Evolutionary conservation across 2,329 filamentous ascomycete species (phyloP).

Genomic region (Botrytis deweyae): DNA sequence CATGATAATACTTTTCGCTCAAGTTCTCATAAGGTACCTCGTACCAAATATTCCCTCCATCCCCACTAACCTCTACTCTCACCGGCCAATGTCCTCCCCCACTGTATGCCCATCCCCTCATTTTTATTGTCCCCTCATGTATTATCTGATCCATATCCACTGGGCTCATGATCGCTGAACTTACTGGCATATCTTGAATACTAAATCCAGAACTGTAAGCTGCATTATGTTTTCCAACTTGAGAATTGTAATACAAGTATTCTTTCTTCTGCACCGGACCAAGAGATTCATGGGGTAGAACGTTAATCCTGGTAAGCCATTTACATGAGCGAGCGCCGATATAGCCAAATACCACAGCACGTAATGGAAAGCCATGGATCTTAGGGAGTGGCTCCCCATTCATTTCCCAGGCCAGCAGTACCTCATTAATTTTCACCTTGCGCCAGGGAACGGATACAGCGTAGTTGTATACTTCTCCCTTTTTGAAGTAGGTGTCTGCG

Average conservation of each 20-base stretch:
- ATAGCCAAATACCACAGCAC: conserved; percentile 62
- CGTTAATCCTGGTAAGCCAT: conserved; percentile 65
- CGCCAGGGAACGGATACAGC: conserved; percentile 64
- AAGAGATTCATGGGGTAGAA: conserved; percentile 53
- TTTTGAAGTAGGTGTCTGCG: conserved; percentile 73
- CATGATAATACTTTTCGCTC: conserved; percentile 59
- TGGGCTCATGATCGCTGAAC: conserved; percentile 60
- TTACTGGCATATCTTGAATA: conserved; percentile 68
- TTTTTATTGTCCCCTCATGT: conserved; percentile 34
- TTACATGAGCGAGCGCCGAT: conserved; percentile 69
- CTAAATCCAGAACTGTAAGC: conserved; percentile 63
- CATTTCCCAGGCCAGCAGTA: conserved; percentile 66
- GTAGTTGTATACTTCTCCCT: conserved; percentile 62
- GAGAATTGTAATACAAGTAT: conserved; percentile 64
- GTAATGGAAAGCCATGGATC: conserved; percentile 65
- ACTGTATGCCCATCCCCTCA: conserved; percentile 66
- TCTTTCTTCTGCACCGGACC: conserved; percentile 66
- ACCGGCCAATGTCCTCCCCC: conserved; percentile 65
- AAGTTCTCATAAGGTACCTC: conserved; percentile 63
- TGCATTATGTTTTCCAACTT: conserved; percentile 60
- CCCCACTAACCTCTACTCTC: conserved; percentile 65
- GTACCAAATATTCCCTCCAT: conserved; percentile 63
- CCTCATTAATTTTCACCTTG: conserved; percentile 66
- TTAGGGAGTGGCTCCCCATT: conserved; percentile 61
- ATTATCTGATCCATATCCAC: conserved; percentile 49